These are phyloP conservation scores for Leccinum olivaceopallidum DNA, from an alignment of 768 basidiomycete genomes.

Conservation along the genomic window DNA sequence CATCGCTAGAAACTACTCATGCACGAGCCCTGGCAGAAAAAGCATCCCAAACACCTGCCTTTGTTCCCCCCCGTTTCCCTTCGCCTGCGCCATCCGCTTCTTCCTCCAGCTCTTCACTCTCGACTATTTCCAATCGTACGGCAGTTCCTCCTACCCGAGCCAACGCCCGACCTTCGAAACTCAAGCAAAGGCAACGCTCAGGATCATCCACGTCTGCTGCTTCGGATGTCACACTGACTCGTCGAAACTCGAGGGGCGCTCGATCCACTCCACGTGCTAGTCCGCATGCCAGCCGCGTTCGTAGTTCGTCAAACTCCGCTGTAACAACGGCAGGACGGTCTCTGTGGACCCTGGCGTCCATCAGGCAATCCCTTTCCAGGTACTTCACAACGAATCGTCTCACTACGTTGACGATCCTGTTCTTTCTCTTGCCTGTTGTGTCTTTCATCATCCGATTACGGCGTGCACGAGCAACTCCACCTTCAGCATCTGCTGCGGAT, in stretches of 20 bases:
- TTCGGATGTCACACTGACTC: slow-evolving; percentile 30
- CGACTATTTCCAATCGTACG: slow-evolving; percentile 73
- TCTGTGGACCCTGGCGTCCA: slow-evolving; percentile 37
- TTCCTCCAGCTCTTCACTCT: slow-evolving; percentile 64
- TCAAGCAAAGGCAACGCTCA: slow-evolving; percentile 15
- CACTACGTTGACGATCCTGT: slow-evolving; percentile 44
- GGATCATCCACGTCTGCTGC: slow-evolving; percentile 25
- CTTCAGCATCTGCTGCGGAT: slow-evolving; percentile 47
- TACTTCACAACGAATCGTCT: slow-evolving; percentile 50
- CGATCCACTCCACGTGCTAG: slow-evolving; percentile 13
- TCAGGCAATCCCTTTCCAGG: slow-evolving; percentile 49
- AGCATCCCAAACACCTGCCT: slow-evolving; percentile 16
- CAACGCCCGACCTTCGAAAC: slow-evolving; percentile 10
- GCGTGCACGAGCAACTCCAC: slow-evolving; percentile 34
- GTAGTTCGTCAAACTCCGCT: slow-evolving; percentile 9
- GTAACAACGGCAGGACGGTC: slow-evolving; percentile 21
- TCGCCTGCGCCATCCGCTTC: slow-evolving; percentile 57
- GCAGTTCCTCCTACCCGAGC: slow-evolving; percentile 48
- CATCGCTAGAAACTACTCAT: slow-evolving; percentile 15
- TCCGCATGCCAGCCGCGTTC: slow-evolving; percentile 19
- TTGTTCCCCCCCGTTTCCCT: slow-evolving; percentile 34
- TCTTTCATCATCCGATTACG: slow-evolving; percentile 54
- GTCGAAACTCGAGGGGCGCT: slow-evolving; percentile 6
- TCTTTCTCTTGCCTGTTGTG: slow-evolving; percentile 43
- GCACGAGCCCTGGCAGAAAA: slow-evolving; percentile 32